These are phyloP conservation scores for Lipomyces japonicus DNA, from an alignment of 805 yeast species.

Conservation along the genomic window DNA sequence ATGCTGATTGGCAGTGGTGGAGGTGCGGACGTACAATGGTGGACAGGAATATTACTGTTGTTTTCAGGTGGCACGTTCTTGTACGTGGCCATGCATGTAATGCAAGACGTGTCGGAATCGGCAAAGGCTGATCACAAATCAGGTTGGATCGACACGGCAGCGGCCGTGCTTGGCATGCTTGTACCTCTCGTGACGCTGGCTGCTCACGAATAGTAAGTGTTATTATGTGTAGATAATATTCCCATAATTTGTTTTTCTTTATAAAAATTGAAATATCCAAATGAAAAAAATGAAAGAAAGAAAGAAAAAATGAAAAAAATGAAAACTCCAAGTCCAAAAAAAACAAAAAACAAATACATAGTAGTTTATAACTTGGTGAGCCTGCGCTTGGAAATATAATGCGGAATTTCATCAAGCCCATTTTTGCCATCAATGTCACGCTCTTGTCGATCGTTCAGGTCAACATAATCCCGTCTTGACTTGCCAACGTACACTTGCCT, in stretches of 20 bases:
- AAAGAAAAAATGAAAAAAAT: not conserved
- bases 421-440: conserved; percentile 8
- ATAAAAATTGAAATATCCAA: no score
- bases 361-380: conserved; percentile 9
- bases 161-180: conserved; percentile 35
- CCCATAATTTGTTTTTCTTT: no score
- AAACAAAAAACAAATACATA: not conserved
- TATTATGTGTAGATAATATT: no score
- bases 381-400: conserved; percentile 25
- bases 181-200: conserved; percentile 36
- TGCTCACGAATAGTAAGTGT: conserved; percentile 30
- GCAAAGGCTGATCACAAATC: conserved; percentile 7
- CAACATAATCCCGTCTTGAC: conserved; percentile 23
- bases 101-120: conserved; percentile 39
- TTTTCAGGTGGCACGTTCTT: conserved; percentile 72
- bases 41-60: conserved; percentile 54
- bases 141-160: conserved; percentile 27
- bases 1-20: conserved; percentile 34
- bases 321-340: not conserved
- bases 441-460: conserved; percentile 19
- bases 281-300: not conserved
- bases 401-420: conserved; percentile 23
- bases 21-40: conserved; percentile 35
- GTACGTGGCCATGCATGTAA: conserved; percentile 65
- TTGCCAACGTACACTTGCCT: conserved; percentile 26